Base-by-base conservation (phyloP, 306 rosid genomes). In the Abrus precatorius region DNA sequence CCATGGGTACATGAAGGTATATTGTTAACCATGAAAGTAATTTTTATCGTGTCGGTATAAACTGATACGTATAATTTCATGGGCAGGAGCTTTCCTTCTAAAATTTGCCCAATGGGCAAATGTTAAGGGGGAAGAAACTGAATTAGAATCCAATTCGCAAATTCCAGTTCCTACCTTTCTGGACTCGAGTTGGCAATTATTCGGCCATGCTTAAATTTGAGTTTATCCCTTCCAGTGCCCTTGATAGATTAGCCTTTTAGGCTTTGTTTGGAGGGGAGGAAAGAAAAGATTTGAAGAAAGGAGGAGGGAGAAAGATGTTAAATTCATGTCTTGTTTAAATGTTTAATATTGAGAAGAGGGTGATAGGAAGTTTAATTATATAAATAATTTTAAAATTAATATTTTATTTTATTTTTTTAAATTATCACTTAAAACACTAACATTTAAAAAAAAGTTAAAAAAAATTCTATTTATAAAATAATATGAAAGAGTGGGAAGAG, bases 101-200 rank as follows among this genome's bases (percentile, higher is more conserved):
- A 27, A 61, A 63, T 75, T 84, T 75, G 33, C 43, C 87, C 79
- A 36, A 7, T 29, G 50, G 81, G 14, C 64, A 12, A 44, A 72
- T 30, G 2, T 52, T 69, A 45, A 74, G 41, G 36, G 49, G 11
- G 5, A 38, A 75, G 56, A 69, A 52, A 56, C 69, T 68, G 63
- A 56, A 74, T 43, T 32, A 29, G 53, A 69, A 68, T 68, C 74
- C 74, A 57, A 9, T 48, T 63, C 12, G 28, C 6, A 30, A 69
- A 53, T 60, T 69, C 47, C n/a, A 52, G 62, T 56, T 61, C 54
- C 82, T 44, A 43, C 68, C 45, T n/a, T 38, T 60, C 36, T 61
- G 29, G 50, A 71, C 11, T 65, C 57, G 62, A 10, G 9, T 71
- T 83, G 41, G 30, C 75, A 62, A 47, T 49, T 64, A 53, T 55